phyloP scores from a whole-genome alignment of 106 monocot species.

The Acorus gramineus region DNA sequence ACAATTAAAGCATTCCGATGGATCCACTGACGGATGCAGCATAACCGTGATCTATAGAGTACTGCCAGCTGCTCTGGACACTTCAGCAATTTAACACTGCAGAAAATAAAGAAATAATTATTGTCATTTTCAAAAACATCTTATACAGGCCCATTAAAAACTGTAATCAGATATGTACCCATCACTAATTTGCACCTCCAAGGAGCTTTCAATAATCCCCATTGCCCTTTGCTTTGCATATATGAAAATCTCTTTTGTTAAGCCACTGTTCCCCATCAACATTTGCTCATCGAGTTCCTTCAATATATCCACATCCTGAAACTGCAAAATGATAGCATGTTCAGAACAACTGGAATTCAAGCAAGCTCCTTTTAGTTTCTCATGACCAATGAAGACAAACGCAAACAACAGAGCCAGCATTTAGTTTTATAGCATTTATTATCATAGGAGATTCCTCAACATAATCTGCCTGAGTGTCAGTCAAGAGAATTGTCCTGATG shows the following conservation, averaged over 20 bases:
- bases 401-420: no score
- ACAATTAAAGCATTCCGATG: slow-evolving; percentile 23
- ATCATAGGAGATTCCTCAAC: background rate
- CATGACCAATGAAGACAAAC: no score
- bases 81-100: slow-evolving; percentile 48
- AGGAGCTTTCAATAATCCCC: slow-evolving; percentile 26
- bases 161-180: no score
- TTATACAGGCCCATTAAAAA: no score
- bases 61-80: slow-evolving; percentile 52
- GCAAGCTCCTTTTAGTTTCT: no score
- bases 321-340: slow-evolving; percentile 31
- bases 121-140: background rate
- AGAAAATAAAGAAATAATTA: background rate
- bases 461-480: background rate
- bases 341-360: background rate
- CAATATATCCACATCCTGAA: slow-evolving; percentile 49
- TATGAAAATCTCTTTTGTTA: slow-evolving; percentile 24
- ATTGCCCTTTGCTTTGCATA: slow-evolving; percentile 41
- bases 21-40: slow-evolving; percentile 47
- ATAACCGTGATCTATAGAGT: slow-evolving; percentile 38
- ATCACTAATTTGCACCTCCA: slow-evolving; percentile 25
- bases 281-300: slow-evolving; percentile 45
- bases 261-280: slow-evolving; percentile 14
- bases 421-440: no score
- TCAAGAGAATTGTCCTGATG: slow-evolving; percentile 27